Percentiles rank a stretch among this genome's conserved stretches.
These are phyloP conservation scores for Strobilomyces dryophilus DNA, from an alignment of 768 basidiomycete species.

Conservation along the genomic window DNA sequence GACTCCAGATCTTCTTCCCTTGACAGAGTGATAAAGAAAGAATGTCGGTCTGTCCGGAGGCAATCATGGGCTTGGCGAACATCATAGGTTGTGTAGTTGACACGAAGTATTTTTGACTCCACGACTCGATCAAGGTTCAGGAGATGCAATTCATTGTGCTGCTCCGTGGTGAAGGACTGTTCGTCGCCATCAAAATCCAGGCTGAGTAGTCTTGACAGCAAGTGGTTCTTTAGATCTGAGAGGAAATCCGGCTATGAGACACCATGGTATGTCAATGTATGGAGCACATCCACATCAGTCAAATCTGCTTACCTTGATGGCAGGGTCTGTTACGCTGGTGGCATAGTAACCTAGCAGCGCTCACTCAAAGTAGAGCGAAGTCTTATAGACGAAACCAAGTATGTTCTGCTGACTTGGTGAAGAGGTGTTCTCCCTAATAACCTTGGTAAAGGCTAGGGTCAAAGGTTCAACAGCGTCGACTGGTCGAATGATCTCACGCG, in stretches of 20 bases:
- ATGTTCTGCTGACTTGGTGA: no score
- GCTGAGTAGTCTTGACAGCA: background rate
- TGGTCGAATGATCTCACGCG: no score
- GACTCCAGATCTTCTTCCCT: background rate
- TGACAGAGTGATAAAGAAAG: background rate
- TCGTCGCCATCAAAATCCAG: constrained; percentile 1
- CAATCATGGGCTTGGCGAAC: background rate
- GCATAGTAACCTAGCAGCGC: no score
- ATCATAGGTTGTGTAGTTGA: constrained; percentile 6
- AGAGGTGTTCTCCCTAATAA: no score
- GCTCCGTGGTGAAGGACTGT: background rate
- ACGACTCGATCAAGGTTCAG: background rate
- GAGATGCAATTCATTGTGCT: background rate
- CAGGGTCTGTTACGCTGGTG: no score
- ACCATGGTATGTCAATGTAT: background rate
- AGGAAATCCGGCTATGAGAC: background rate
- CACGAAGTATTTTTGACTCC: background rate
- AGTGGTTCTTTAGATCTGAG: background rate
- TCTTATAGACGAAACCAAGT: no score
- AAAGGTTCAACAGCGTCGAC: no score
- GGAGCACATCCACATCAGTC: background rate
- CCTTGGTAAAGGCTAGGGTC: no score
- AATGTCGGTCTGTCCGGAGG: background rate
- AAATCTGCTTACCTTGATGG: background rate
- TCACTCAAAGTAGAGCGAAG: no score